Evolutionary conservation across 106 monocot genomes (phyloP).

Genomic region (Ottelia alismoides): DNA sequence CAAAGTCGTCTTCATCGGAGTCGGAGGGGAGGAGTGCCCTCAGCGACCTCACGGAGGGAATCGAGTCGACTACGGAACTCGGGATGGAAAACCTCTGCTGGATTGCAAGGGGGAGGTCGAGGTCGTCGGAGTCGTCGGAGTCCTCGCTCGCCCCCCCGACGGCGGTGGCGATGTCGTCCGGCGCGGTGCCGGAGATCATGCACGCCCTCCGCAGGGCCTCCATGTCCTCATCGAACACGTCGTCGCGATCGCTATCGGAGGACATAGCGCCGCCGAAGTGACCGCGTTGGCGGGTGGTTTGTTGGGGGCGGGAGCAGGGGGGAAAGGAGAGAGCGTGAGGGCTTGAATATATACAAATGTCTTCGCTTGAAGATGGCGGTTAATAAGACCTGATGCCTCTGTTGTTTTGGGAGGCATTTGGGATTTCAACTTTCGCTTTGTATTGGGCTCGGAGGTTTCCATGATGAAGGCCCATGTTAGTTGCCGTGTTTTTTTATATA

Average conservation of each 20-base stretch:
- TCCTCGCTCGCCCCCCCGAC: constrained; percentile 1
- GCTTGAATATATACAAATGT: too few relatives aligned
- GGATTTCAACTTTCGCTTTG: too few relatives aligned
- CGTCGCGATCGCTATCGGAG: constrained; percentile 20
- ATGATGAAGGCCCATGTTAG: too few relatives aligned
- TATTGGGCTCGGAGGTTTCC: too few relatives aligned
- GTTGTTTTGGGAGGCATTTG: too few relatives aligned
- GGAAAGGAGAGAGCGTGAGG: too few relatives aligned
- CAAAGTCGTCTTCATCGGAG: constrained; percentile 61
- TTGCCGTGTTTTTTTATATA: too few relatives aligned
- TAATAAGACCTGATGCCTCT: too few relatives aligned
- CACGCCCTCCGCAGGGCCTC: constrained; percentile 42
- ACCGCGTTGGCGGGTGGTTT: too few relatives aligned
- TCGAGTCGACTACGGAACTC: neutral
- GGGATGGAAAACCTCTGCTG: constrained; percentile 28
- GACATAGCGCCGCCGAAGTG: neutral
- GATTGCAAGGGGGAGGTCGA: constrained; percentile 37
- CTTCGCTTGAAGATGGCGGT: too few relatives aligned
- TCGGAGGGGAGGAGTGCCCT: constrained; percentile 6
- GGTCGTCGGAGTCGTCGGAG: constrained; percentile 26
- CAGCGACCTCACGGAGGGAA: neutral
- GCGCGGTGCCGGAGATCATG: constrained; percentile 19
- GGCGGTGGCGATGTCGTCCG: neutral
- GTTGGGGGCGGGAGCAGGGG: too few relatives aligned
- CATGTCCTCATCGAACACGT: constrained; percentile 38